These are phyloP conservation scores for Carex myosuroides DNA, from an alignment of 176 grass and related monocot species.

Conservation along the genomic window DNA sequence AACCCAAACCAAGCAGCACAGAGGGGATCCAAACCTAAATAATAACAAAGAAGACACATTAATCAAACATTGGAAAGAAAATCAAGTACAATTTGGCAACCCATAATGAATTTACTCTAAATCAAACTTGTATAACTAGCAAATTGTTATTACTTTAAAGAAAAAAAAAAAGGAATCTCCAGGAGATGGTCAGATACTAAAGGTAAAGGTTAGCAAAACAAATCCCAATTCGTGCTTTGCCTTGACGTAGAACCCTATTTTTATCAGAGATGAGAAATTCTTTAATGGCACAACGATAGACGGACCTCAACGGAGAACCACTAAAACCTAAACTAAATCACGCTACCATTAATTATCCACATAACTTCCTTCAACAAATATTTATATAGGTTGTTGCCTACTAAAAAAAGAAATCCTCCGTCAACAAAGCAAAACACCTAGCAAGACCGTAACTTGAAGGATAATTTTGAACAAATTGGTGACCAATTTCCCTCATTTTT, in stretches of 20 bases:
- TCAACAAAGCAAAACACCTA: not conserved
- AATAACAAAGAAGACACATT: not conserved
- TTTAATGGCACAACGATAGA: not conserved
- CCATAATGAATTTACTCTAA: not conserved
- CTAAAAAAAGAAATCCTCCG: not conserved
- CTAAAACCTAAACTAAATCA: not conserved
- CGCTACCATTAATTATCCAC: not conserved
- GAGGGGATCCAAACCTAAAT: conserved; percentile 17
- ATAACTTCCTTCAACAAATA: not conserved
- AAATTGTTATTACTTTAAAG: not conserved
- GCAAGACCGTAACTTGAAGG: not conserved
- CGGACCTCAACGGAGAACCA: not conserved
- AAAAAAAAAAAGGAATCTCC: not conserved
- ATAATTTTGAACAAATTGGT: not conserved
- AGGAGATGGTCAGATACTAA: not conserved
- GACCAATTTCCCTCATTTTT: not conserved
- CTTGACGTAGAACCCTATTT: not conserved
- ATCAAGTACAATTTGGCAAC: not conserved
- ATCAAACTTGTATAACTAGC: not conserved
- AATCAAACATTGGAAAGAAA: not conserved
- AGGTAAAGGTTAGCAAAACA: not conserved
- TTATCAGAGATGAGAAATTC: not conserved
- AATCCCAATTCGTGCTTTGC: not conserved
- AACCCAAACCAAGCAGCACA: conserved; percentile 1
- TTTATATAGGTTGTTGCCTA: not conserved